phyloP scores from a whole-genome alignment of 2,329 filamentous ascomycete genomes.

The Cordyceps tenuipes region DNA sequence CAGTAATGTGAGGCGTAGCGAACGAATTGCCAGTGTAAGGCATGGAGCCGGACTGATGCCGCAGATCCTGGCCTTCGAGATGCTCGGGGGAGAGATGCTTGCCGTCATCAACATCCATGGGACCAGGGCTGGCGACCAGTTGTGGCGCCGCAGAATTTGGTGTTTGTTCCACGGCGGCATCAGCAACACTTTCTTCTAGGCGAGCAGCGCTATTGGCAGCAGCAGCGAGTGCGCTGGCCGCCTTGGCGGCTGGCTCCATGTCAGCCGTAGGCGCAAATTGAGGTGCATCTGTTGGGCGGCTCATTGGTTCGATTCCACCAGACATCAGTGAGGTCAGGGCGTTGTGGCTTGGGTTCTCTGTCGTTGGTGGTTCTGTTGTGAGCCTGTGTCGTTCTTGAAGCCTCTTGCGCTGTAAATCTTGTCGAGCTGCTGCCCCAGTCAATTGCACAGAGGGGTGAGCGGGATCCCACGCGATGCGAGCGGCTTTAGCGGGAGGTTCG shows the following conservation, averaged over 20 bases:
- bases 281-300: constrained; percentile 47
- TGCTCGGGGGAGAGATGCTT: constrained; percentile 28
- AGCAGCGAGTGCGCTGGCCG: constrained; percentile 25
- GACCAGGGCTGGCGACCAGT: constrained; percentile 42
- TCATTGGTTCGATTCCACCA: constrained; percentile 43
- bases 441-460: constrained; percentile 38
- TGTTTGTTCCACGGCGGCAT: constrained; percentile 37
- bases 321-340: constrained; percentile 47
- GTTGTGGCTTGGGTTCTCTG: constrained; percentile 46
- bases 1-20: constrained; percentile 32
- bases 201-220: constrained; percentile 25
- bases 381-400: constrained; percentile 9
- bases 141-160: constrained; percentile 31
- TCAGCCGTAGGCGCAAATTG: constrained; percentile 33
- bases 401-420: constrained; percentile 21
- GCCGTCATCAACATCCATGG: constrained; percentile 45
- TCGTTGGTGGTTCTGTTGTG: constrained; percentile 35
- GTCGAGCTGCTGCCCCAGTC: constrained; percentile 45
- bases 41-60: constrained; percentile 39
- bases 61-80: constrained; percentile 43
- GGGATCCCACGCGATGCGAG: constrained; percentile 38
- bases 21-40: constrained; percentile 48
- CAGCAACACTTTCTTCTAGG: constrained; percentile 28
- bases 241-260: constrained; percentile 34
- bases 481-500: constrained; percentile 45